phyloP scores from a whole-genome alignment of 2,329 filamentous ascomycete species.

The Cladosporium colombiae region DNA sequence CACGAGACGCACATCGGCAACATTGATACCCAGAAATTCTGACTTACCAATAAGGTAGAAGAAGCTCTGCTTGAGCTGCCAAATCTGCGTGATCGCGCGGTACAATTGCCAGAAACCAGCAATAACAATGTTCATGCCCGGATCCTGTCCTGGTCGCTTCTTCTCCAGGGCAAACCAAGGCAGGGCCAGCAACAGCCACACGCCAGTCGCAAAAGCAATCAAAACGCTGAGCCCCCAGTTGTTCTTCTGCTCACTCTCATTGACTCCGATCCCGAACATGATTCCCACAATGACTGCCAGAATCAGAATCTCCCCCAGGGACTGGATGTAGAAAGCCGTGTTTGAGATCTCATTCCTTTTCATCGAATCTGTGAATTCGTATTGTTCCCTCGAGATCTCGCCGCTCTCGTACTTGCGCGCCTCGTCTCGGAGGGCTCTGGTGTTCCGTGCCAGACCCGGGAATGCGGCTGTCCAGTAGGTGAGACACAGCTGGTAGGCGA shows the following conservation, averaged over 20 bases:
- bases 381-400: constrained; percentile 58
- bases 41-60: constrained; percentile 63
- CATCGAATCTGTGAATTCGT: constrained; percentile 62
- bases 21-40: no score
- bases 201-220: constrained; percentile 64
- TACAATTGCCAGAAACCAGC: constrained; percentile 64
- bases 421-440: constrained; percentile 50
- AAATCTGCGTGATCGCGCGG: constrained; percentile 60
- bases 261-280: constrained; percentile 62
- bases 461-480: constrained; percentile 71
- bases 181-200: constrained; percentile 64
- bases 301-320: constrained; percentile 62
- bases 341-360: constrained; percentile 66
- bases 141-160: constrained; percentile 59
- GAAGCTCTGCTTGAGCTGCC: constrained; percentile 65
- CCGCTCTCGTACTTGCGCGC: constrained; percentile 54
- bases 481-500: constrained; percentile 66
- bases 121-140: constrained; percentile 54
- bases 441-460: constrained; percentile 59
- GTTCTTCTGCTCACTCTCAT: constrained; percentile 60
- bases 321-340: constrained; percentile 65
- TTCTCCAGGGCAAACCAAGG: constrained; percentile 70
- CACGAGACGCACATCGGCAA: no score
- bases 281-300: constrained; percentile 66
- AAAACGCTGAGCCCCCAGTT: constrained; percentile 67